Conservation (phyloP, 805 yeast species). For the Candida qinlingensis region DNA sequence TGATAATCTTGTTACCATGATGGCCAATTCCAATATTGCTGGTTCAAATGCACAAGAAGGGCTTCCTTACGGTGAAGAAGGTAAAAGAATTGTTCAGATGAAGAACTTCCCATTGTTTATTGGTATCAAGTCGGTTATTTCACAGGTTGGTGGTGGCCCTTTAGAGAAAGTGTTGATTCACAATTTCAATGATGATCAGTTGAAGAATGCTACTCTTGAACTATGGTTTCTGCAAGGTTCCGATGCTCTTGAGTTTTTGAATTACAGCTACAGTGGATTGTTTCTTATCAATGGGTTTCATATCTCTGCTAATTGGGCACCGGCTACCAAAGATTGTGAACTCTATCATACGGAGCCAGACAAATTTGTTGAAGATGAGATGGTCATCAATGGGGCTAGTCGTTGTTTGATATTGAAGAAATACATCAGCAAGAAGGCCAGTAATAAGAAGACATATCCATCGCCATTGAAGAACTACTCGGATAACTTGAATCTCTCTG, state of each 20-base stretch:
- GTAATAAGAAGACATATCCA: constrained; percentile 30
- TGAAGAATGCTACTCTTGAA: constrained; percentile 32
- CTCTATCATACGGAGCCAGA: constrained; percentile 16
- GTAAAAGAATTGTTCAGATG: constrained; percentile 31
- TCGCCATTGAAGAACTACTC: constrained; percentile 39
- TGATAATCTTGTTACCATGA: constrained; percentile 1
- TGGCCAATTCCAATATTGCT: not conserved
- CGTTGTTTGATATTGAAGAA: constrained; percentile 50
- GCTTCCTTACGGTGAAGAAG: constrained; percentile 1
- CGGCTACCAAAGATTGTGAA: not conserved
- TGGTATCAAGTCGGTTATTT: constrained; percentile 44
- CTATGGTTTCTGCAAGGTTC: constrained; percentile 47
- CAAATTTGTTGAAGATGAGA: constrained; percentile 23
- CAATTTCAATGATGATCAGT: constrained; percentile 8
- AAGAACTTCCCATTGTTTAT: constrained; percentile 36
- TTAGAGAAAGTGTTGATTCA: constrained; percentile 43
- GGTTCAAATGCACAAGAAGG: not conserved
- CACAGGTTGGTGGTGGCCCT: constrained; percentile 66
- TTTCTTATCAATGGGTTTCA: constrained; percentile 55
- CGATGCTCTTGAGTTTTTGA: constrained; percentile 50
- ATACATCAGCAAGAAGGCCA: constrained; percentile 22
- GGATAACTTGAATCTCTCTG: constrained; percentile 37
- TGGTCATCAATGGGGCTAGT: constrained; percentile 42
- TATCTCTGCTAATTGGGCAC: constrained; percentile 43
- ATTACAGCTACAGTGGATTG: constrained; percentile 45